phyloP scores from a whole-genome alignment of 2,329 filamentous ascomycete genomes.

The Colletotrichum lentis region DNA sequence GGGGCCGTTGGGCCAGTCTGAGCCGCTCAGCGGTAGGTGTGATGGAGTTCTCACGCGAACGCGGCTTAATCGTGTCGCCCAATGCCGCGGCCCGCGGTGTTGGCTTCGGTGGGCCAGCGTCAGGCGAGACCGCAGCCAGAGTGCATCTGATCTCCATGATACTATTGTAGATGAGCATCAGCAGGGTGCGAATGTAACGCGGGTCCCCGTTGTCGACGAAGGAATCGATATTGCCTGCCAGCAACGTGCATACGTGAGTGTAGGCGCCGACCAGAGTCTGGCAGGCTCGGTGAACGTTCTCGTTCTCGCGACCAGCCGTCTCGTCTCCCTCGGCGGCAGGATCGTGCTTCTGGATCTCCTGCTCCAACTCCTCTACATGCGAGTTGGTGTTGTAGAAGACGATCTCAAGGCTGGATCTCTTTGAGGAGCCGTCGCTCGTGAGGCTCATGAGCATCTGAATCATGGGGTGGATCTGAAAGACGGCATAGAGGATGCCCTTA shows the following conservation, averaged over 20 bases:
- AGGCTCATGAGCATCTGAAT: conserved; percentile 72
- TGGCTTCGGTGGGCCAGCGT: conserved; percentile 41
- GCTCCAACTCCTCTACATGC: conserved; percentile 71
- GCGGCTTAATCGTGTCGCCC: conserved; percentile 60
- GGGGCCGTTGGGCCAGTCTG: conserved; percentile 49
- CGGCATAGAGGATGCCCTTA: conserved; percentile 71
- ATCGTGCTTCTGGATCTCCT: conserved; percentile 70
- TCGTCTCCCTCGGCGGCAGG: conserved; percentile 59
- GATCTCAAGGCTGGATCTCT: conserved; percentile 70
- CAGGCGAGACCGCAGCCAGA: conserved; percentile 47
- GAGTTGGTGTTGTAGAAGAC: conserved; percentile 74
- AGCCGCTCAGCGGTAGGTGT: conserved; percentile 63
- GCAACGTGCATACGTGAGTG: conserved; percentile 68
- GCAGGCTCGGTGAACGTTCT: conserved; percentile 70
- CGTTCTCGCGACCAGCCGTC: conserved; percentile 63
- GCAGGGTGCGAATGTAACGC: conserved; percentile 70
- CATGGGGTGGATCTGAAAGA: conserved; percentile 73
- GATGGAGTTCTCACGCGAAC: conserved; percentile 60
- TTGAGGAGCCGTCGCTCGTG: conserved; percentile 66
- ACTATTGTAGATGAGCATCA: conserved; percentile 72
- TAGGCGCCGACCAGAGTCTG: conserved; percentile 71
- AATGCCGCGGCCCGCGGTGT: conserved; percentile 38
- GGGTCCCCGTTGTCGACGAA: conserved; percentile 72
- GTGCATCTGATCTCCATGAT: conserved; percentile 72
- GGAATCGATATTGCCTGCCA: conserved; percentile 68